Percentiles rank a stretch among this genome's conserved stretches.
Evolutionary conservation across 1,284 basidiomycete species (phyloP).

Genomic region (Irpex lacteus): DNA sequence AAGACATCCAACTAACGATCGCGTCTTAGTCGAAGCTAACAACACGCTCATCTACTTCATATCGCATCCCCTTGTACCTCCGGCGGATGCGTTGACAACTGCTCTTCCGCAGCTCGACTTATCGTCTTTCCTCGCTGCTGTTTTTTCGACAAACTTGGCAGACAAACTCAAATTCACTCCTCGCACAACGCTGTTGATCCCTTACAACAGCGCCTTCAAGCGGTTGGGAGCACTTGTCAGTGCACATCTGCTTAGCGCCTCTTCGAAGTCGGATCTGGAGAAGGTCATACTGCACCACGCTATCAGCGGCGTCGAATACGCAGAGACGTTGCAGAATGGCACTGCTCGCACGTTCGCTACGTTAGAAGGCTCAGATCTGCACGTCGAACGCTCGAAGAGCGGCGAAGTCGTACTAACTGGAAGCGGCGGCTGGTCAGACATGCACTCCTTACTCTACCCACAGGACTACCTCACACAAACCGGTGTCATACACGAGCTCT

Average conservation of each 20-base stretch:
- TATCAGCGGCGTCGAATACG: constrained; percentile 77
- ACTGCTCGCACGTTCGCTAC: constrained; percentile 69
- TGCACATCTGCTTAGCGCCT: constrained; percentile 78
- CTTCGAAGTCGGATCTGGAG: constrained; percentile 76
- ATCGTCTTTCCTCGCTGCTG: constrained; percentile 87
- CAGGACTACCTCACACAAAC: constrained; percentile 80
- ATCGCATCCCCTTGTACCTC: constrained; percentile 80
- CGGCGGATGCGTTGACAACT: constrained; percentile 78
- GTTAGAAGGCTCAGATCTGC: constrained; percentile 72
- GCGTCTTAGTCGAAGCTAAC: constrained; percentile 58
- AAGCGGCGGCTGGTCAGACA: constrained; percentile 75
- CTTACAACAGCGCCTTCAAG: constrained; percentile 86
- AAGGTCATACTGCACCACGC: constrained; percentile 86
- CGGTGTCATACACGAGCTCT: constrained; percentile 88
- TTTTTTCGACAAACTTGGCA: constrained; percentile 83
- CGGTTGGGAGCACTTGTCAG: constrained; percentile 83
- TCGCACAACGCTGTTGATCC: constrained; percentile 83
- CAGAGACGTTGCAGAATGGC: constrained; percentile 57
- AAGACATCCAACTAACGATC: background rate
- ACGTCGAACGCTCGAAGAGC: constrained; percentile 40
- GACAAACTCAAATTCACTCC: constrained; percentile 66
- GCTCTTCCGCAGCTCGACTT: constrained; percentile 82
- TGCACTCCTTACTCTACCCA: constrained; percentile 55
- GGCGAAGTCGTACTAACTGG: constrained; percentile 54
- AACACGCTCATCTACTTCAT: constrained; percentile 90